Percentiles rank a stretch among this genome's conserved stretches.
These are phyloP conservation scores for Parastagonospora avenae DNA, from an alignment of 2,329 filamentous ascomycete species.

Conservation along the genomic window DNA sequence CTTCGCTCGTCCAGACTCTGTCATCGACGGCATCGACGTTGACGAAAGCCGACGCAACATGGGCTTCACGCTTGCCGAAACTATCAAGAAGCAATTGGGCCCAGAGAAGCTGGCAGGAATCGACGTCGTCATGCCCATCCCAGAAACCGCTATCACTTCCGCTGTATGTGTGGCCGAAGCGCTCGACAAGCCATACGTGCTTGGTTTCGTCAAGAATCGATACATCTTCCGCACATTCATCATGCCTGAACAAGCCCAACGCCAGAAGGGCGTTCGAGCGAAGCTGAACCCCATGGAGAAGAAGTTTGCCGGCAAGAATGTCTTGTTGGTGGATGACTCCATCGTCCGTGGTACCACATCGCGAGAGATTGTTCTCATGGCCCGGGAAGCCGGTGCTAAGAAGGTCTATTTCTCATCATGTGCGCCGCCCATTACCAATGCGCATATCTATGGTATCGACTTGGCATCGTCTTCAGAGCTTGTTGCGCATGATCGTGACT, in stretches of 20 bases:
- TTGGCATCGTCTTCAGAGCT: slow-evolving; percentile 73
- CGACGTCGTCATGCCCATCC: slow-evolving; percentile 83
- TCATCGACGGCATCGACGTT: slow-evolving; percentile 88
- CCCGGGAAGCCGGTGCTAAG: slow-evolving; percentile 78
- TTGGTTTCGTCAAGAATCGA: slow-evolving; percentile 87
- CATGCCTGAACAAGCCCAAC: slow-evolving; percentile 78
- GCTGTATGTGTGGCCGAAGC: slow-evolving; percentile 76
- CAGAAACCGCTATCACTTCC: slow-evolving; percentile 81
- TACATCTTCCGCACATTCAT: slow-evolving; percentile 90
- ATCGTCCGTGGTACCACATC: slow-evolving; percentile 87
- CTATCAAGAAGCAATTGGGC: slow-evolving; percentile 70
- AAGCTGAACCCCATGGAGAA: slow-evolving; percentile 87
- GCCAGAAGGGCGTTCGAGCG: slow-evolving; percentile 84
- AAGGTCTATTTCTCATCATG: slow-evolving; percentile 85
- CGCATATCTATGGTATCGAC: slow-evolving; percentile 86
- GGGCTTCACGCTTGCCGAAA: slow-evolving; percentile 79
- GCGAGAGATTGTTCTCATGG: slow-evolving; percentile 81
- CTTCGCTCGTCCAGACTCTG: slow-evolving; percentile 79
- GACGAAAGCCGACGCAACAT: slow-evolving; percentile 84
- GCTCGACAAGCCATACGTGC: slow-evolving; percentile 76
- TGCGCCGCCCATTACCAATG: slow-evolving; percentile 79
- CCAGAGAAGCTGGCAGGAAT: slow-evolving; percentile 74
- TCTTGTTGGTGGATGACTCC: slow-evolving; percentile 86
- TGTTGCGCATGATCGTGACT: slow-evolving; percentile 70
- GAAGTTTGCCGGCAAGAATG: slow-evolving; percentile 80